Conservation (phyloP, 495 filamentous ascomycete species). For the Aspergillus panamensis region DNA sequence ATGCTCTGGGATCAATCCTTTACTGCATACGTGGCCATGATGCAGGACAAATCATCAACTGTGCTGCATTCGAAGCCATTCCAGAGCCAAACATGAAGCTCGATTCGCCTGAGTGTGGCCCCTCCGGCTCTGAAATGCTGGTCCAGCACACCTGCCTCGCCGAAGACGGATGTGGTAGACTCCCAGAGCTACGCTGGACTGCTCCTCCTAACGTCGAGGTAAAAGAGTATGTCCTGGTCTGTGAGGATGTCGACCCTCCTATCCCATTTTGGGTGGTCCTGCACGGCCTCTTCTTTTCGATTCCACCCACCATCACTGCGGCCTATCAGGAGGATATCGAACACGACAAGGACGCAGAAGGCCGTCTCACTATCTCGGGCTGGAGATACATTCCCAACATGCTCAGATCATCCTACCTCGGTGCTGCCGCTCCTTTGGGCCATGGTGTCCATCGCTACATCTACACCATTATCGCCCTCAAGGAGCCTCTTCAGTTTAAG, state of each 20-base stretch:
- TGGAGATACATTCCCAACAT: slow-evolving; percentile 43
- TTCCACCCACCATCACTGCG: slow-evolving; percentile 33
- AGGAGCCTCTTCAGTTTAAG: slow-evolving; percentile 34
- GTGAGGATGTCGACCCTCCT: slow-evolving; percentile 51
- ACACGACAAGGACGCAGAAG: slow-evolving; percentile 17
- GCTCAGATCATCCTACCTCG: slow-evolving; percentile 30
- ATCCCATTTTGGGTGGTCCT: slow-evolving; percentile 41
- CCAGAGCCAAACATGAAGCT: slow-evolving; percentile 41
- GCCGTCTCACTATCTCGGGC: slow-evolving; percentile 28
- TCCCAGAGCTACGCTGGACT: slow-evolving; percentile 43
- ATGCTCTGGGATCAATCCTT: slow-evolving; percentile 20
- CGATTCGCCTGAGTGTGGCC: slow-evolving; percentile 39
- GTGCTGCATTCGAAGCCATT: slow-evolving; percentile 27
- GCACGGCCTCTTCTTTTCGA: slow-evolving; percentile 46
- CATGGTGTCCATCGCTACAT: slow-evolving; percentile 51
- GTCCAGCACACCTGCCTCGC: slow-evolving; percentile 35
- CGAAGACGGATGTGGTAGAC: slow-evolving; percentile 33
- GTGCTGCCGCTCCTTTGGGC: slow-evolving; percentile 42
- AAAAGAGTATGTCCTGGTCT: slow-evolving; percentile 47
- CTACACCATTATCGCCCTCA: slow-evolving; percentile 47
- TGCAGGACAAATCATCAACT: slow-evolving; percentile 24
- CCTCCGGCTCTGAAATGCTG: slow-evolving; percentile 33
- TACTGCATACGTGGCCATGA: slow-evolving; percentile 33
- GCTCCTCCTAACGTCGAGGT: slow-evolving; percentile 26
- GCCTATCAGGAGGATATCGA: slow-evolving; percentile 33